Evolutionary conservation across 352 stramenopile genomes (phyloP), one percentile per base, ranked within the genome.

Genomic region (Phytophthora constricta): DNA sequence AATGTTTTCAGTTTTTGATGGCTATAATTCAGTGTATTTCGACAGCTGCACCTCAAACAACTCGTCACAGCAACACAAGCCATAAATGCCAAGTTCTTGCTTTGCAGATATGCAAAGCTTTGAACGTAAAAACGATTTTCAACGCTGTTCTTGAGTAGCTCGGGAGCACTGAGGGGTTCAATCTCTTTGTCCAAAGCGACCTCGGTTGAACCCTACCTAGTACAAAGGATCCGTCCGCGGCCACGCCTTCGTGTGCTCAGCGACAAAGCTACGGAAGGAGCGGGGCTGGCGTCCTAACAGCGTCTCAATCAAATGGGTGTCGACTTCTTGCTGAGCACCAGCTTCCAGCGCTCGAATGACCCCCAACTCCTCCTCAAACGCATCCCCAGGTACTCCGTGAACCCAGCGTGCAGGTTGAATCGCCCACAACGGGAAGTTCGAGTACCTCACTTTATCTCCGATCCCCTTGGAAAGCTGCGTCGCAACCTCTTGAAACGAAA

Each of bases 371-470:
- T 76, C 76, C n/a, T 79, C 58, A 19, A 92, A 82, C 1, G 58
- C 80, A 26, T 94, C 86, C 0, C 84, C 78, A 27, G 77, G 64
- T n/a, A 88, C 76, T 19, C 86, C 86, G 48, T 72, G 77, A 61
- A 91, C 87, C 86, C 86, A 94, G 26, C 89, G 74, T 28, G 86
- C 77, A 11, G 84, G 82, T 58, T 92, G 79, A 48, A 94, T 79
- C 3, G 84, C 82, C 86, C 86, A 94, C 22, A 90, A 58, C 3
- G 86, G 84, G 31, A 92, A 92, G 51, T 90, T 63, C 22, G 82
- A 90, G 54, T 84, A 91, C 11, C 53, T 70, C 16, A 93, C 82
- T 14, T 61, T 63, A 10, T 88, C 57, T 1, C 67, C 65, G 25
- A 93, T 73, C 2, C 65, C 69, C 0, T 71, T 13, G 5, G 76